Conservation (phyloP, 1,284 basidiomycete genomes). For the Pulveroboletus sp. region DNA sequence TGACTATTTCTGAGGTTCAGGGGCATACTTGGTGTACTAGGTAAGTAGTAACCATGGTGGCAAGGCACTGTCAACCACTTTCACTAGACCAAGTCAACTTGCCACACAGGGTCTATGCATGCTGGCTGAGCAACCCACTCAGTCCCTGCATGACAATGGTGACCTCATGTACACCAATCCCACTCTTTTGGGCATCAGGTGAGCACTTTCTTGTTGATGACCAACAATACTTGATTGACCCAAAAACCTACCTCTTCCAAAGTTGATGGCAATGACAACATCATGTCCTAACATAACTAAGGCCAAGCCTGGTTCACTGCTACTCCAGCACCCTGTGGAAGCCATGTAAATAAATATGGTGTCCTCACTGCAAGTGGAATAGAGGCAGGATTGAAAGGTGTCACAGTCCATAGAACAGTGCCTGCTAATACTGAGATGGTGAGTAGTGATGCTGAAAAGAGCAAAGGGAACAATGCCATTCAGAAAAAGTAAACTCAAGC, state of each 20-base stretch:
- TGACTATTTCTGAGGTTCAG: conserved; percentile 68
- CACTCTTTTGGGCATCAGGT: conserved; percentile 33
- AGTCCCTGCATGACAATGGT: conserved; percentile 60
- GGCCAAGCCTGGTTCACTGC: conserved; percentile 63
- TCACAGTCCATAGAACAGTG: conserved; percentile 17
- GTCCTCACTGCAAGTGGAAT: conserved; percentile 27
- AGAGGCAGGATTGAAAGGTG: conserved; percentile 26
- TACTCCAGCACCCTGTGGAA: conserved; percentile 48
- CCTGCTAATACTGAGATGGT: background rate
- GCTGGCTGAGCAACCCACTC: conserved; percentile 68
- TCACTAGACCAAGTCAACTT: conserved; percentile 67
- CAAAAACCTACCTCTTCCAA: background rate
- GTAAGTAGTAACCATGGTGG: conserved; percentile 36
- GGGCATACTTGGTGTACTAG: conserved; percentile 78
- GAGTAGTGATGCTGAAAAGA: conserved; percentile 5
- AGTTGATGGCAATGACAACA: conserved; percentile 51
- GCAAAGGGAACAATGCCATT: background rate
- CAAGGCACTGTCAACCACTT: background rate
- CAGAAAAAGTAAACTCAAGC: background rate
- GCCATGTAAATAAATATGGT: conserved; percentile 65
- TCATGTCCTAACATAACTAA: conserved; percentile 59
- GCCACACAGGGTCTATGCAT: conserved; percentile 48
- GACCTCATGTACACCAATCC: conserved; percentile 69
- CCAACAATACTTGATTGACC: background rate
- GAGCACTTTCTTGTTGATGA: conserved; percentile 3